Base-by-base conservation (phyloP, 768 basidiomycete species). In the Leucogyrophana mollusca region DNA sequence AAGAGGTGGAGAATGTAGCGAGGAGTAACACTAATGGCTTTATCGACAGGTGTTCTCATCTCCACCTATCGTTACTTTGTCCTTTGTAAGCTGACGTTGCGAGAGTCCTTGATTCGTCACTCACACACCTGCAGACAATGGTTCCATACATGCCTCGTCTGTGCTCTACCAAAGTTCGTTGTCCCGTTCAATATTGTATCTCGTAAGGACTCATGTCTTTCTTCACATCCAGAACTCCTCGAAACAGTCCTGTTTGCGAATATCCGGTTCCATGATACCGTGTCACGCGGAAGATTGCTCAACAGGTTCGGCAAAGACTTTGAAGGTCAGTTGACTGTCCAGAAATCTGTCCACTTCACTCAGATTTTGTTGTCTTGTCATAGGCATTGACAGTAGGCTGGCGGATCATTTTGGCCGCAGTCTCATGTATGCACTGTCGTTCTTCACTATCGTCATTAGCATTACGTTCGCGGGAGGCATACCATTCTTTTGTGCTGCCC, bases 261-360 rank as follows among this genome's bases (percentile, higher is more conserved):
- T 37, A 84, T 95, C 46, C 80, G 93, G 33, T 95, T 96, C 74
- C 94, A 95, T 55, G 94, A 96, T 58, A 96, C 93, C 0, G 80
- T 90, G 2, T 90, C 86, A 40, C 80, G 90, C 27, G 94, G 94
- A 5, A 81, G 92, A 2, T 68, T 90, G 9, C 65, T 94, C 27
- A 91, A 94, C 55, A 73, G 91, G 38, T 87, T 89, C 52, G 92
- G 93, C 34, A 94, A 94, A 64, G 93, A 94, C 60, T 88, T 94
- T 46, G 91, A 94, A 70, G 87, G 76, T 67, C 46, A 20, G 49
- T 24, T 21, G 20, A 6, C 6, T 21, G 16, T 22, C 27, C 11
- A 24, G 16, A 11, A 4, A n/a, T 36, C n/a, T 9, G 40, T 44
- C 10, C 52, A 50, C 63, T 58, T 25, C 43, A 0, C 20, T 53